Base-by-base conservation (phyloP, 2,329 filamentous ascomycete genomes). In the Claviceps lovelessii region DNA sequence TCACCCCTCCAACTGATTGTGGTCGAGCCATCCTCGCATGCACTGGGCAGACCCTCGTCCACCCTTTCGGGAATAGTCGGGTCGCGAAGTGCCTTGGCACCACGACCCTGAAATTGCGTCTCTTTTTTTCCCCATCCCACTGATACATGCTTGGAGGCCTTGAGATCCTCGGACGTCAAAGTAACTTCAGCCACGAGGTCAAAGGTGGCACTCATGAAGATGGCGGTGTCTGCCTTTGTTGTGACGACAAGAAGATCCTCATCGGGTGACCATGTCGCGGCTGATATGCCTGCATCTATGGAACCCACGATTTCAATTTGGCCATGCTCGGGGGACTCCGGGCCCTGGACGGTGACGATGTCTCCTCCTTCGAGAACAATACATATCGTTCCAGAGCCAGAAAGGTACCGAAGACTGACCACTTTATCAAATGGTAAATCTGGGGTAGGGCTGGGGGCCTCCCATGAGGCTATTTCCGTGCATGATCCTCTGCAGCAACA, bases 91-190 rank as follows among this genome's bases (percentile, higher is more conserved):
- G 90, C 90, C 71, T 82, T 83, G 55, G 90, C 91, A 58, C 90
- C 83, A 63, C 88, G 89, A 52, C 93, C 93, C 65, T 96, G 88
- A 68, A 98, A 98, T 68, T 98, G 93, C 0, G 93, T 98, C 71
- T 98, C 93, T 66, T 87, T 89, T 74, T 97, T 97, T 57, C 93
- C 93, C 93, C 93, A 98, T 51, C 93, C 93, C 28, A 98, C 91
- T 23, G 90, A 94, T 55, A 96, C 93, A 73, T 96, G 90, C 67
- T 85, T 93, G 31, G 86, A 97, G n/a, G 83, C 81, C 62, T 86
- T 86, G 59, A 95, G 78, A 69, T 95, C 91, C 48, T 90, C 88
- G 0, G 75, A 67, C 0, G 79, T 81, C 68, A 97, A 82, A 39
- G 76, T 73, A 53, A 87, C 77, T 68, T 90, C 86, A 39, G 86